Conservation (phyloP, 2,329 filamentous ascomycete species). For the Aspergillus sp. region DNA sequence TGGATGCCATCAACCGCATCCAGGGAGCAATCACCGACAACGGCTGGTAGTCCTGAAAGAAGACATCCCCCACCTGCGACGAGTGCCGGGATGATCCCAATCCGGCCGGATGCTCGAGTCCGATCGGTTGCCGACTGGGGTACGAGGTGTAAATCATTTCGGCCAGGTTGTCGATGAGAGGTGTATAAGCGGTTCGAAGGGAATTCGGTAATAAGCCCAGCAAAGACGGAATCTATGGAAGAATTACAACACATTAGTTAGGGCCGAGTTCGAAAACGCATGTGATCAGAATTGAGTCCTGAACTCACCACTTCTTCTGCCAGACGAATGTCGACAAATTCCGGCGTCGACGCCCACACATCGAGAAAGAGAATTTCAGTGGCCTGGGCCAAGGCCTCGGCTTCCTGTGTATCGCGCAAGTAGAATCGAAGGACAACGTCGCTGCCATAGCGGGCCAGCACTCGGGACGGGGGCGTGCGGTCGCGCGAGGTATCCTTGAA, state of each 20-base stretch:
- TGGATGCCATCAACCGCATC: slow-evolving; percentile 85
- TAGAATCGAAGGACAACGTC: slow-evolving; percentile 91
- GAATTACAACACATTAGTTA: background rate
- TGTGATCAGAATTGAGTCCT: background rate
- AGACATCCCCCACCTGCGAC: slow-evolving; percentile 60
- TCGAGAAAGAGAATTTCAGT: slow-evolving; percentile 77
- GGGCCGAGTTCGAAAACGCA: background rate
- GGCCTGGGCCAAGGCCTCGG: slow-evolving; percentile 69
- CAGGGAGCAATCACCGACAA: slow-evolving; percentile 81
- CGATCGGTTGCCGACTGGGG: slow-evolving; percentile 48
- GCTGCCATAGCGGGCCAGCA: slow-evolving; percentile 63
- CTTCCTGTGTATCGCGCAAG: slow-evolving; percentile 67
- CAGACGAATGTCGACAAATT: slow-evolving; percentile 82
- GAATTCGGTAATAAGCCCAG: slow-evolving; percentile 74
- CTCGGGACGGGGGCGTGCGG: slow-evolving; percentile 35
- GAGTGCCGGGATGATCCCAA: slow-evolving; percentile 34
- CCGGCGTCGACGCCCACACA: slow-evolving; percentile 79
- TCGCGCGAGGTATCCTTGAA: slow-evolving; percentile 15
- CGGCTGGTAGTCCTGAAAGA: slow-evolving; percentile 91
- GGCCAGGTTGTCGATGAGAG: slow-evolving; percentile 77
- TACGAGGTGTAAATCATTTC: slow-evolving; percentile 76
- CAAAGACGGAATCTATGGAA: slow-evolving; percentile 62
- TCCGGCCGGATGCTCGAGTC: slow-evolving; percentile 25
- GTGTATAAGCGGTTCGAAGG: slow-evolving; percentile 68
- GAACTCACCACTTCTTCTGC: slow-evolving; percentile 69